Evolutionary conservation across 2,329 filamentous ascomycete genomes (phyloP), one percentile per base, ranked within the genome.

Genomic region (Xylaria sp.): DNA sequence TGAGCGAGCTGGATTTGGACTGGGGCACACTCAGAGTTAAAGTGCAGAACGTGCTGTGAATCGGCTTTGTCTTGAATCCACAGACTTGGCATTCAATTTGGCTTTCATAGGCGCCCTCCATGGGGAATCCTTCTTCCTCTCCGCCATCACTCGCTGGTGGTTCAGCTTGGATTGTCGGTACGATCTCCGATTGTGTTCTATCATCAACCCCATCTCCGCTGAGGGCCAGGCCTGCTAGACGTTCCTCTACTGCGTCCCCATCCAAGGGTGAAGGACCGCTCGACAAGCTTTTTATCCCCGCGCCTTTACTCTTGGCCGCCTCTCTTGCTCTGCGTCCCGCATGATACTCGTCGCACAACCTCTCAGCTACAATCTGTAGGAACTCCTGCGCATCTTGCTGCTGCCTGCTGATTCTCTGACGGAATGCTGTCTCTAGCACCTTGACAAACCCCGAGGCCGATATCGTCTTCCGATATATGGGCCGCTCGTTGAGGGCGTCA

Each of bases 341-440:
- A 77, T 97, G 90, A 76, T 97, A 97, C 80, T 99, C 96, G 76
- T 99, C 96, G 75, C 93, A 94, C 64, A 99, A 83, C 60, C 95
- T 87, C 82, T 99, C 95, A 2, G 93, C 92, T 13, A 99, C 91
- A 58, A 98, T 91, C 81, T 99, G 96, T 64, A 99, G 81, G 71
- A 99, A 97, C 79, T 99, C 96, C 77, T 99, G 96, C 12, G 96
- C 96, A 82, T 99, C 96, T 80, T 99, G 96, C 80, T 99, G 96
- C 77, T 96, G 93, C 62, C 95, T 87, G 77, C 93, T 97, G 74
- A 99, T 97, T 74, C 93, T 90, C 75, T 97, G 95, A 64, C 89
- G 89, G 77, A 97, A 99, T 0, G 95, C 94, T 34, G 85, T 84
- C 81, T 99, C 96, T 60, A 99, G 84, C 0, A 92, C 91, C 70